A percentile compares a stretch with the other conserved stretches of the same genome.
These are phyloP conservation scores for Blastomyces gilchristii DNA, from an alignment of 2,329 filamentous ascomycete species.

Conservation along the genomic window DNA sequence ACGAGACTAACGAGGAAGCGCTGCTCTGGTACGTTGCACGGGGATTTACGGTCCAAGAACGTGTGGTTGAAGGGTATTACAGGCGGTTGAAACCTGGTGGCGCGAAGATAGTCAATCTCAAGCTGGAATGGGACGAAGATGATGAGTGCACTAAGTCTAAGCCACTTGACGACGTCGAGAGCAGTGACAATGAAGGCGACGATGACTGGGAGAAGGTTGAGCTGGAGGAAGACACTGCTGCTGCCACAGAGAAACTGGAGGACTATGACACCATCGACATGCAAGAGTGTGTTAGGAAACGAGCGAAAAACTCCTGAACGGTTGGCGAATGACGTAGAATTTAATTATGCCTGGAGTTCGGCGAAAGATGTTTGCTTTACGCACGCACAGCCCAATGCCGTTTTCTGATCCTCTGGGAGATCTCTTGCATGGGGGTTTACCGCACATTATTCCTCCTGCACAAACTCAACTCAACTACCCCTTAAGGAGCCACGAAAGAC, in stretches of 20 bases:
- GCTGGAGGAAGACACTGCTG: slow-evolving; percentile 25
- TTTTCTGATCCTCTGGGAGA: not conserved
- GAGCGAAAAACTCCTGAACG: slow-evolving; percentile 6
- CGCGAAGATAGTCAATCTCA: slow-evolving; percentile 39
- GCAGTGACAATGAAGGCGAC: slow-evolving; percentile 22
- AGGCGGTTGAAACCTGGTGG: slow-evolving; percentile 46
- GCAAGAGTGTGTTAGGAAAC: slow-evolving; percentile 24
- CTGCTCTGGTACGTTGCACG: slow-evolving; percentile 51
- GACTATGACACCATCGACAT: slow-evolving; percentile 26
- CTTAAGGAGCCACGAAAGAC: not conserved
- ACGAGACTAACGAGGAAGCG: slow-evolving; percentile 52
- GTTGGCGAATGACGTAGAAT: not conserved
- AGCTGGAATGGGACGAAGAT: slow-evolving; percentile 25
- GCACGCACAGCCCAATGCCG: not conserved
- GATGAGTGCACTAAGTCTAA: slow-evolving; percentile 10
- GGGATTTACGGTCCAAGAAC: slow-evolving; percentile 44
- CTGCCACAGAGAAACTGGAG: slow-evolving; percentile 23
- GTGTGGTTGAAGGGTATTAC: slow-evolving; percentile 49
- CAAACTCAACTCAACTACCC: not conserved
- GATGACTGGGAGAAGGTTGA: slow-evolving; percentile 38
- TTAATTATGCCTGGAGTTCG: not conserved
- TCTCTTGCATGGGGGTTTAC: not conserved
- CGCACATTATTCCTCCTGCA: not conserved
- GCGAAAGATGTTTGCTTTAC: not conserved
- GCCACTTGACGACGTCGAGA: not conserved